Conservation (phyloP, 257 asterid genomes). For the Scutellaria galericulata region DNA sequence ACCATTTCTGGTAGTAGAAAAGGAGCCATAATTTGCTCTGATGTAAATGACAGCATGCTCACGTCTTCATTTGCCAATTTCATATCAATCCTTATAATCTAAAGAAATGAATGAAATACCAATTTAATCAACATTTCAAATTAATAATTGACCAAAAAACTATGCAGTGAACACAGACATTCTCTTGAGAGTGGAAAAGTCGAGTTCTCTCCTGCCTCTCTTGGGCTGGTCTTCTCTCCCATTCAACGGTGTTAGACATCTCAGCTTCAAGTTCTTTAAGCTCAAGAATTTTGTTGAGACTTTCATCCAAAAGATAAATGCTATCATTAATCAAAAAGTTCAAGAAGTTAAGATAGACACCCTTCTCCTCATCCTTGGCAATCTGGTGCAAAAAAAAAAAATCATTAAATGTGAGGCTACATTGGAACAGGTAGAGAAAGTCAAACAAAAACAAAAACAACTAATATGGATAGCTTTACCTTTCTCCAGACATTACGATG, state of each 20-base stretch:
- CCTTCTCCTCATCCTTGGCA: conserved; percentile 98
- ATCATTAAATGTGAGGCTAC: conserved; percentile 21
- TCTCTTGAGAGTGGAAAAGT: conserved; percentile 94
- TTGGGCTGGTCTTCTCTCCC: conserved; percentile 93
- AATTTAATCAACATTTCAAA: conserved; percentile 32
- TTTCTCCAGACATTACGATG: conserved; percentile 97
- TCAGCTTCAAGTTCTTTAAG: conserved; percentile 94
- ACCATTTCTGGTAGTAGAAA: conserved; percentile 97
- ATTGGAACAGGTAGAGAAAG: background rate
- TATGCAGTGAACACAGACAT: conserved; percentile 56
- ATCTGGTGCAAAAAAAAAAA: conserved; percentile 56
- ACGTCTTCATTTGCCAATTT: conserved; percentile 98
- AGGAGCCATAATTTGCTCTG: conserved; percentile 94
- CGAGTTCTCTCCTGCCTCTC: conserved; percentile 98
- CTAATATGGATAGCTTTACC: conserved; percentile 50
- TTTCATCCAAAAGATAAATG: conserved; percentile 92
- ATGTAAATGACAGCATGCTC: conserved; percentile 87
- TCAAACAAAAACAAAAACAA: conserved; percentile 15
- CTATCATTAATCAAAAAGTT: conserved; percentile 95
- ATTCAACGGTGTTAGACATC: conserved; percentile 89
- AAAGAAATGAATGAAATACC: conserved; percentile 38
- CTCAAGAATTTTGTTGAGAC: conserved; percentile 96
- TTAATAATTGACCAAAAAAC: conserved; percentile 11
- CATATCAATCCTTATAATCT: conserved; percentile 97
- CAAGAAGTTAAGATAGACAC: conserved; percentile 86